Conservation (phyloP, 2,329 filamentous ascomycete species). For the Emmonsia crescens region DNA sequence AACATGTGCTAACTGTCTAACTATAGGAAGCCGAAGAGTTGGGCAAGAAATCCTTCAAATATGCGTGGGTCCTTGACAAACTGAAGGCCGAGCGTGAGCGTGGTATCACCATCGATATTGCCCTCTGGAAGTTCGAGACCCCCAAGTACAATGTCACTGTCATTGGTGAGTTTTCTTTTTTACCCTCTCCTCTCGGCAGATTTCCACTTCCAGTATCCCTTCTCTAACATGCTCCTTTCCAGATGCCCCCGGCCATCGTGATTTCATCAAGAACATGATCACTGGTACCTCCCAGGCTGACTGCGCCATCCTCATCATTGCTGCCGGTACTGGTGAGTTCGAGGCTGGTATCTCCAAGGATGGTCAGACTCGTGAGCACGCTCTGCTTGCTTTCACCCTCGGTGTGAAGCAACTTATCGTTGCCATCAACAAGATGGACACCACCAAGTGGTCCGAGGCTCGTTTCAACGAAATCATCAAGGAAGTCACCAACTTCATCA, state of each 20-base stretch:
- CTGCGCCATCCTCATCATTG: slow-evolving; percentile 99
- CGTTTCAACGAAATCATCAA: slow-evolving; percentile 99
- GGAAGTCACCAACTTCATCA: slow-evolving; percentile 99
- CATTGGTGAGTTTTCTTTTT: slow-evolving; percentile 56
- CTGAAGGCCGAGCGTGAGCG: slow-evolving; percentile 99
- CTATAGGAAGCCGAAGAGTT: slow-evolving; percentile 91
- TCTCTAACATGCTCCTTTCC: slow-evolving; percentile 14
- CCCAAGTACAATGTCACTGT: slow-evolving; percentile 96
- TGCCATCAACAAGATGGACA: slow-evolving; percentile 99
- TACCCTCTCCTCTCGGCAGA: neutral
- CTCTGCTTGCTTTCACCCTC: slow-evolving; percentile 98
- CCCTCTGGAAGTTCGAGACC: slow-evolving; percentile 99
- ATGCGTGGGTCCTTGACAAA: slow-evolving; percentile 99
- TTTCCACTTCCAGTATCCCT: neutral
- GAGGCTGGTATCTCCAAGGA: slow-evolving; percentile 99
- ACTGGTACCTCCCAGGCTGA: slow-evolving; percentile 99
- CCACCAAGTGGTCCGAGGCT: slow-evolving; percentile 91
- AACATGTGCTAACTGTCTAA: slow-evolving; percentile 12
- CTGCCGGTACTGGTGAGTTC: slow-evolving; percentile 99
- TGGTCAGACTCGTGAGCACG: slow-evolving; percentile 99
- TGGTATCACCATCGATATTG: slow-evolving; percentile 99
- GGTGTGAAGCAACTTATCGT: slow-evolving; percentile 99
- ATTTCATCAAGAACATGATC: slow-evolving; percentile 99
- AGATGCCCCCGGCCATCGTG: slow-evolving; percentile 99
- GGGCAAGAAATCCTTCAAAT: slow-evolving; percentile 99